Base-by-base conservation (phyloP, 345 rosid genomes). In the Syzygium grande region DNA sequence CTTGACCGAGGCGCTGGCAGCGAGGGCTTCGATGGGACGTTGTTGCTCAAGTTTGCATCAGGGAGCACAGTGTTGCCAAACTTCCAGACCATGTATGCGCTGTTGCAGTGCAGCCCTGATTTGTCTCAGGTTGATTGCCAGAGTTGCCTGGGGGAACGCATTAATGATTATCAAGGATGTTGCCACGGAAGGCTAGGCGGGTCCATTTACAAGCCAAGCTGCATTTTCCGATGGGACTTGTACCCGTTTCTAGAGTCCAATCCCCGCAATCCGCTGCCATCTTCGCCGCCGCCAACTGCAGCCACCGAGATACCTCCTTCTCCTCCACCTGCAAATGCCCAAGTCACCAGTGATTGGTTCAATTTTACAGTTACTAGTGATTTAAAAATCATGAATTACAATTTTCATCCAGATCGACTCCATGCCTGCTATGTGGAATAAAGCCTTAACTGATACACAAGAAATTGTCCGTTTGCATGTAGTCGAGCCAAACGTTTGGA, bases 261-360 rank as follows among this genome's bases (percentile, higher is more conserved):
- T 29, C 7, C 41, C 0, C 0, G 41, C 41, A 29, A 65, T 65
- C 41, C 1, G 0, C 78, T 0, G 9, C 0, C 41, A n/a, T 65
- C 78, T 29, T 8, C 19, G 11, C 41, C 0, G 15, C 11, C 78
- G 1, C 30, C 41, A 7, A 65, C 22, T 65, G 41, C 0, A 3
- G 77, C 15, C 1, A 0, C 38, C 21, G 19, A n/a, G 77, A n/a
- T 19, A 29, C 19, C 41, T 65, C 41, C 22, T 29, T 11, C 11
- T 65, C 22, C 78, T 65, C 78, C 3, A 9, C 43, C 43, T 7
- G 22, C 23, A 30, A 30, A 65, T 30, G 43, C 78, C 43, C 43
- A 17, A 30, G 43, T 16, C 43, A 16, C 78, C 22, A 30, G 10
- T 1, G 6, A 23, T 65, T 30, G 43, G 78, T 65, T 30, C 23